Evolutionary conservation across 148 eudicot species (phyloP), one percentile per base, ranked within the genome.

Genomic region (Chenopodium formosanum): DNA sequence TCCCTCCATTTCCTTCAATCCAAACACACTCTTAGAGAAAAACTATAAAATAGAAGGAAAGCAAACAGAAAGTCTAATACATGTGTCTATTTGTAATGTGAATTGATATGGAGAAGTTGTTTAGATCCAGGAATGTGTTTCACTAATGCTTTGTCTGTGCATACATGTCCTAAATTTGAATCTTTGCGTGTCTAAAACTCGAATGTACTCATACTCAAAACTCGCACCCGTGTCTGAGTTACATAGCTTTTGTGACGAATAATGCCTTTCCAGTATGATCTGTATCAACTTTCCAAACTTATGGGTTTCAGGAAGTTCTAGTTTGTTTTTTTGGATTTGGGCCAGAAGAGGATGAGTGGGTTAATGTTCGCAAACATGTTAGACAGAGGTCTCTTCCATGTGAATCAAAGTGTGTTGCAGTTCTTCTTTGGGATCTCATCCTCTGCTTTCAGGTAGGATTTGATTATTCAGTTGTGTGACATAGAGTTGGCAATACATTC

Each of bases 381-480:
- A 94, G 99, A 85, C 98, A 90, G 77, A 89, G 99, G 40, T 96
- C 99, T 79, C 95, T 94, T 76, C 99, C 99, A 76, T 96, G 99
- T 80, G 99, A 96, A 84, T 78, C 97, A 47, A 75, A 96, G 82
- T 96, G 99, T 83, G 89, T 94, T 80, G 98, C 91, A 70, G 92
- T 96, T 84, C 91, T 94, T 62, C 94, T 95, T 65, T 92, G 95
- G 66, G 98, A 96, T 86, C 89, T 94, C 37, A 88, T 92, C 86
- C 95, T 96, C 74, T 96, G 98, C 86, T 96, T 96, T 89, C 99
- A 96, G 98, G 99, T 94, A 73, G 69, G 74, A 74, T 22, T 62
- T 83, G 17, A 75, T 50, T 77, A 62, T 46, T 67, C 14, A 78
- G 62, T 52, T 70, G 44, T 70, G 44, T 40, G n/a, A 58, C 50